Evolutionary conservation across 306 rosid species (phyloP), one percentile per base, ranked within the genome.

Genomic region (Cajanus cajan): DNA sequence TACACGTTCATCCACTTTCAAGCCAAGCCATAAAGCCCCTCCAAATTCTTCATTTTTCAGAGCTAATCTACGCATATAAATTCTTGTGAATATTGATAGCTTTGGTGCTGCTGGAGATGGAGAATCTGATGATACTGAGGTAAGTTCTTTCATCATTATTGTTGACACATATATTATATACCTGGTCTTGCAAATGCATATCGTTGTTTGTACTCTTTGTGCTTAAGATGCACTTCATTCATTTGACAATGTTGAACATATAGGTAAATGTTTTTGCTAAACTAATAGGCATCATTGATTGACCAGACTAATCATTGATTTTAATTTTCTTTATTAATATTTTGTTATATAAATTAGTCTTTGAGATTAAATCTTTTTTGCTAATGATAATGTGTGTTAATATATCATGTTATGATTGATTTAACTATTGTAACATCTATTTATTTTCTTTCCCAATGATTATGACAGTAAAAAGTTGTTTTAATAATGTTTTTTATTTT

Each of bases 61-160:
- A 74, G 87, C 86, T 90, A 85, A 89, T 92, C 85, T 48, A 47
- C 37, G 33, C 74, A 75, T 93, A 96, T 96, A 96, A 85, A 93
- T 87, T 93, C 96, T 96, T 67, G 98, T 93, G 69, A 93, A 93
- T 71, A 90, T 96, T 63, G 99, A 96, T 83, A 90, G 97, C 89
- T 90, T 93, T 57, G 93, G 90, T 18, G 97, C 99, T 12, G 89
- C 76, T 83, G 99, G 97, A 79, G 84, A 91, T 77, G 94, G 96
- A 83, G 86, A 87, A 90, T 81, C 90, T 80, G 99, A 91, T 79
- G 94, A 95, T 85, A 91, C 97, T 47, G 87, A 82, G 98, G 99
- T 88, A 66, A 85, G 67, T 67, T 57, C 57, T 34, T 62, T 71
- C 50, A n/a, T 61, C 61, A 48, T 44, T 19, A 8, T n/a, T 31